phyloP scores from a whole-genome alignment of 345 rosid species.

The Dipteronia sinensis region DNA sequence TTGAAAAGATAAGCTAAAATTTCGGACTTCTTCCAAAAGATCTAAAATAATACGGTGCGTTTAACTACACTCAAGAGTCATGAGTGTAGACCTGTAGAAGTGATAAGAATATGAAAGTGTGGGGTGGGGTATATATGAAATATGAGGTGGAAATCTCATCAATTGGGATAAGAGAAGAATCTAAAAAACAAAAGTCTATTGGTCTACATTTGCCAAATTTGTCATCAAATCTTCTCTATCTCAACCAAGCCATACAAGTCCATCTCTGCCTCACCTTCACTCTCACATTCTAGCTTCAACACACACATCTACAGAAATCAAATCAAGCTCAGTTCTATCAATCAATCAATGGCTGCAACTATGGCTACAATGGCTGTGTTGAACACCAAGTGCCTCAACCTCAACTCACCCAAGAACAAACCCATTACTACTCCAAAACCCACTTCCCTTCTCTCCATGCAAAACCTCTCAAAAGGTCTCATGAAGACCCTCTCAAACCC shows the following conservation, averaged over 20 bases:
- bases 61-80: too few relatives aligned
- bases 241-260: too few relatives aligned
- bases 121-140: conserved; percentile 25
- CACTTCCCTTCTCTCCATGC: conserved; percentile 36
- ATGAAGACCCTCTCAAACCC: conserved; percentile 31
- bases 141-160: conserved; percentile 41
- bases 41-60: too few relatives aligned
- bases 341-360: conserved; percentile 49
- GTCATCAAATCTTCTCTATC: conserved; percentile 15
- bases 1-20: too few relatives aligned
- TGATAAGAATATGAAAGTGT: conserved; percentile 39
- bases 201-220: conserved; percentile 30
- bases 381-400: conserved; percentile 55
- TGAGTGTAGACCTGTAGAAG: too few relatives aligned
- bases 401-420: conserved; percentile 37
- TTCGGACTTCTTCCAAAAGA: too few relatives aligned
- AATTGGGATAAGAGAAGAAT: conserved; percentile 67
- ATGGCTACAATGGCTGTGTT: conserved; percentile 69
- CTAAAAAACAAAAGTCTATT: conserved; percentile 42
- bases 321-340: neutral
- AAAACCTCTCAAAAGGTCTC: conserved; percentile 54
- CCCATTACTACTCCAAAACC: conserved; percentile 18
- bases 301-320: neutral
- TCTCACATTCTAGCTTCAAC: neutral
- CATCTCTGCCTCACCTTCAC: neutral